Evolutionary conservation across 257 asterid species (phyloP), one percentile per base, ranked within the genome.

Genomic region (Solanum medicagineum): DNA sequence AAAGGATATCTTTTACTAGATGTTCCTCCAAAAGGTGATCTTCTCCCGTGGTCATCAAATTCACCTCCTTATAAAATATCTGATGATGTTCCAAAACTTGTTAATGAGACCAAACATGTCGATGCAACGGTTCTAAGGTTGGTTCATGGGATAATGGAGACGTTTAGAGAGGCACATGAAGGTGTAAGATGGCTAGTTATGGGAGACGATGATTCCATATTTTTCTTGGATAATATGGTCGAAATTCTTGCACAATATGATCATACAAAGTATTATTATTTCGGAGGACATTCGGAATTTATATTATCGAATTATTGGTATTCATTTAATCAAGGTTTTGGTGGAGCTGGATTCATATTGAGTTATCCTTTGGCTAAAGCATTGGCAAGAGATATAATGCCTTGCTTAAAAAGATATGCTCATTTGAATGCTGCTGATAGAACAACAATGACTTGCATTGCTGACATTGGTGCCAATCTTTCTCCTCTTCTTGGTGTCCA

Each of bases 161-260:
- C 80, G 13, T 49, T 91, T 70, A 86, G 91, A 71, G 95, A 93
- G 20, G 86, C 86, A 7, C 74, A 71, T 10, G 81, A 84, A 54
- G 81, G 86, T 45, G 44, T 92, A 10, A 85, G 93, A 66, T 94
- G 98, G 98, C 24, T 92, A 0, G 91, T 94, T 6, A 91, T 93
- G 94, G 98, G 98, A 12, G 97, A 94, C n/a, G 98, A 94, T 19
- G 98, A 94, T 75, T 86, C 97, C 0, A 70, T 94, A 0, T 92
- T 94, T 24, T 93, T 92, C 8, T 87, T 91, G 8, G 96, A 94
- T 19, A 94, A 94, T 19, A 84, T 93, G 12, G 91, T 91, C 9
- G 93, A 91, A 32, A 90, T 91, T 49, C 85, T 94, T 0, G 85
- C 88, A 5, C 49, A 84, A 2, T 88, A 90, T 69, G 97, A 93